Base-by-base conservation (phyloP, 345 rosid genomes). In the Adansonia digitata region DNA sequence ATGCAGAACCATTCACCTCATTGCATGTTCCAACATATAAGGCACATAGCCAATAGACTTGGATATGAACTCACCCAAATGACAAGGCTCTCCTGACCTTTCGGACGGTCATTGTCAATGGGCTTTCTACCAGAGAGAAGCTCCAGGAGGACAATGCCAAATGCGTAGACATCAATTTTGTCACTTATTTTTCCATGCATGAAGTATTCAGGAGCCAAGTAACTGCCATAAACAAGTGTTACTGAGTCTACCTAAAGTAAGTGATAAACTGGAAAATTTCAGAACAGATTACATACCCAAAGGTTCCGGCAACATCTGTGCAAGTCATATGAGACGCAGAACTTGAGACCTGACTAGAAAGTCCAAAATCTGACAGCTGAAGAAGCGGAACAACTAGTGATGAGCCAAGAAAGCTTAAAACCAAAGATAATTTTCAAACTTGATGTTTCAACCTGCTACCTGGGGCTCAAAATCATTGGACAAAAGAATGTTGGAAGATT, bases 361-460 rank as follows among this genome's bases (percentile, higher is more conserved):
- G 85, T 86, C 99, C 99, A 65, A 95, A 95, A 93, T 95, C 99
- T 69, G 99, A 91, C 22, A 95, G 86, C 97, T 94, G 91, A 78
- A 76, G 71, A 74, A 71, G 64, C 83, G 86, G 73, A 69, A 55
- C 24, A 66, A 52, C 12, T 55, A 63, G 20, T 72, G 79, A 78
- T 59, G 18, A 83, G 61, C 65, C 66, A 11, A 51, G 74, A 13
- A 77, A 76, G 75, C 65, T 40, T 37, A 20, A 42, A 56, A 56
- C 22, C 53, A 12, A 74, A 57, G 6, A 0, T 49, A 20, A 55
- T 20, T 26, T 72, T 22, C 2, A 40, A 37, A 72, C 65, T 17
- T 20, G 26, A 43, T 26, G 37, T 14, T 45, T 67, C 53, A 67
- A 67, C 5, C 15, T 2, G n/a, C 15, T 71, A 90, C 98, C 93